A percentile compares a stretch with the other conserved stretches of the same genome.
These are phyloP conservation scores for Pterulicium gracile DNA, from an alignment of 1,284 basidiomycete genomes.

Conservation along the genomic window DNA sequence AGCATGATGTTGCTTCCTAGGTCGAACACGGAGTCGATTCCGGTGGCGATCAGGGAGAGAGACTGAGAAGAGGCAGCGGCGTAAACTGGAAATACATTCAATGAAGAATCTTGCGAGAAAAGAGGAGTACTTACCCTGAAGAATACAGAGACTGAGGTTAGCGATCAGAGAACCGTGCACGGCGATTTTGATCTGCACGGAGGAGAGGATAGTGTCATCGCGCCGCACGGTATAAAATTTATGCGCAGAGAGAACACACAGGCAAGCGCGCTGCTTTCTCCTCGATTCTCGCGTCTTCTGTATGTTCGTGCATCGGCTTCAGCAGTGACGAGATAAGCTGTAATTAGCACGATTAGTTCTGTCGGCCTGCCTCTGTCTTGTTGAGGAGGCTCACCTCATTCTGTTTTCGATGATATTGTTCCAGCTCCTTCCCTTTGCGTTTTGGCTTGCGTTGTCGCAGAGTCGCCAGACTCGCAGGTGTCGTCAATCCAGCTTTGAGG, in stretches of 20 bases:
- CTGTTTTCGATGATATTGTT: slow-evolving; percentile 70
- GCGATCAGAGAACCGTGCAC: slow-evolving; percentile 72
- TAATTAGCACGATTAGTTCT: neutral
- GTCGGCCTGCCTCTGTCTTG: neutral
- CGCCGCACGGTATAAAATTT: slow-evolving; percentile 4
- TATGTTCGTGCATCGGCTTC: slow-evolving; percentile 84
- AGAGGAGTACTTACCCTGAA: slow-evolving; percentile 44
- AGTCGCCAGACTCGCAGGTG: slow-evolving; percentile 47
- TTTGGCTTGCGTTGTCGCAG: slow-evolving; percentile 55
- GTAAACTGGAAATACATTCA: slow-evolving; percentile 42
- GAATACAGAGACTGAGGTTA: slow-evolving; percentile 61
- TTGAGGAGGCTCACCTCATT: slow-evolving; percentile 49
- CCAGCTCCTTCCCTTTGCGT: slow-evolving; percentile 27
- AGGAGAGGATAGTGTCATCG: slow-evolving; percentile 12
- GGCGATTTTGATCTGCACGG: slow-evolving; percentile 75
- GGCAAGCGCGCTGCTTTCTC: slow-evolving; percentile 55
- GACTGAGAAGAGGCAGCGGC: slow-evolving; percentile 82
- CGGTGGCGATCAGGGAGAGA: slow-evolving; percentile 83
- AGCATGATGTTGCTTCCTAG: slow-evolving; percentile 85
- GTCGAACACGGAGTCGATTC: slow-evolving; percentile 86
- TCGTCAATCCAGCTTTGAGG: slow-evolving; percentile 44
- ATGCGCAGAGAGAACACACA: slow-evolving; percentile 29
- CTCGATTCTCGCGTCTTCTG: slow-evolving; percentile 56
- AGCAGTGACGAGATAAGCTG: slow-evolving; percentile 76
- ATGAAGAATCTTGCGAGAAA: slow-evolving; percentile 3